These are phyloP conservation scores for Curvularia lunata DNA, from an alignment of 2,329 filamentous ascomycete genomes.

Conservation along the genomic window DNA sequence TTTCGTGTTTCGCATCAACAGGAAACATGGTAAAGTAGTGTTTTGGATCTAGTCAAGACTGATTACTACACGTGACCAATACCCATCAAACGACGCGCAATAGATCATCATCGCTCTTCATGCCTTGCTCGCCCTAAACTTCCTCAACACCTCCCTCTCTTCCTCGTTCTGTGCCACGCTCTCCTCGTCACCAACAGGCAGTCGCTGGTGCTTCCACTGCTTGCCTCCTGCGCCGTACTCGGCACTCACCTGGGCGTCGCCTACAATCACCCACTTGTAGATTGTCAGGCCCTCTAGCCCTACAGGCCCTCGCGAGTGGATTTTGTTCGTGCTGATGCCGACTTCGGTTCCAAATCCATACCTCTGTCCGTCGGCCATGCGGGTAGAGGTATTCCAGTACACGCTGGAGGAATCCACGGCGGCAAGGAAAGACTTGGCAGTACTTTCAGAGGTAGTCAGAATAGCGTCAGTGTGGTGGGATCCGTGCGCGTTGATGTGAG, in stretches of 20 bases:
- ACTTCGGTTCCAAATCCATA: slow-evolving; percentile 99
- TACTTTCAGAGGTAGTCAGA: slow-evolving; percentile 70
- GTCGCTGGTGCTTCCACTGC: slow-evolving; percentile 62
- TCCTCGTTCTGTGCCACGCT: slow-evolving; percentile 40
- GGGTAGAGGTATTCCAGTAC: slow-evolving; percentile 95
- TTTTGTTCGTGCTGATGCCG: slow-evolving; percentile 98
- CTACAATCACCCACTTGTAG: slow-evolving; percentile 93
- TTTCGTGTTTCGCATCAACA: not conserved
- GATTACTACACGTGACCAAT: not conserved
- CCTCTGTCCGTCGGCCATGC: slow-evolving; percentile 94
- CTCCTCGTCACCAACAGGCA: slow-evolving; percentile 49
- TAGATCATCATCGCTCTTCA: not conserved
- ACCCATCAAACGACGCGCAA: too few relatives aligned
- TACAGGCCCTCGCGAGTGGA: slow-evolving; percentile 91
- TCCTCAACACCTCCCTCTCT: slow-evolving; percentile 43
- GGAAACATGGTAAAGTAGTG: not conserved
- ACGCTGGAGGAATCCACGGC: slow-evolving; percentile 88
- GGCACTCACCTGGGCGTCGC: slow-evolving; percentile 79
- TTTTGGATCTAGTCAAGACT: not conserved
- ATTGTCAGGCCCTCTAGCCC: slow-evolving; percentile 94
- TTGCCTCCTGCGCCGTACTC: slow-evolving; percentile 69
- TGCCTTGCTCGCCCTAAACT: slow-evolving; percentile 34
- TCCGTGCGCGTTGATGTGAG: slow-evolving; percentile 89
- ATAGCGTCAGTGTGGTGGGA: slow-evolving; percentile 96
- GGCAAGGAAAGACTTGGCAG: slow-evolving; percentile 82